Evolutionary conservation across 345 rosid species (phyloP), one percentile per base, ranked within the genome.

Genomic region (Citrus medica): DNA sequence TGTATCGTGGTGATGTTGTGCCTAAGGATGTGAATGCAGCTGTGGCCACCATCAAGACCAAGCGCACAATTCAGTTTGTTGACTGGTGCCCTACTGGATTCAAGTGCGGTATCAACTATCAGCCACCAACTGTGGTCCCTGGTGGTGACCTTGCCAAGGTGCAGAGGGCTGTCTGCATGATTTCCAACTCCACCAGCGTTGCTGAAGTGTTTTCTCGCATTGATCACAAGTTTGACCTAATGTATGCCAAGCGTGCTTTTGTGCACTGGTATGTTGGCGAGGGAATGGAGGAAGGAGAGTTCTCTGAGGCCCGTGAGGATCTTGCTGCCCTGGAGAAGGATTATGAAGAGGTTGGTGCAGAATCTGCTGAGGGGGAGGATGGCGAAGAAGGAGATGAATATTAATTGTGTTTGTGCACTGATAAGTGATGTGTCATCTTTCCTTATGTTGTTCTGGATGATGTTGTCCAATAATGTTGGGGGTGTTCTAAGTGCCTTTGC

Each of bases 241-340:
- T 89, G 92, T 85, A 85, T 73, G 86, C 88, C 6, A 89, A 89
- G 87, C 85, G 89, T 27, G 92, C 90, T 25, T 89, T 89, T 35
- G 88, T 89, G 61, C 92, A 89, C 80, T 89, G 92, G 90, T 89
- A 89, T 59, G 90, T 89, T 14, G 92, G 90, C 74, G 92, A 89
- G 87, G 92, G 92, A 9, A 89, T 89, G 92, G 92, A 89, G 86
- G 90, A 89, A 85, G 90, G 90, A 56, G 90, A 89, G 84, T 89
- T 89, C 80, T 89, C 90, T 0, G 92, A 89, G 81, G 92, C 92
- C 6, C 85, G 89, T 42, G 87, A 88, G 83, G 91, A 88, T 83
- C 88, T 88, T 40, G 89, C 88, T 19, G 88, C 91, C 19, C 77
- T 88, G 5, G 89, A 88, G 78, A 86, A 88, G 74, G 89, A 88